Evolutionary conservation across 805 yeast species (phyloP), one percentile per base, ranked within the genome.

Genomic region (Yarrowia porcina): DNA sequence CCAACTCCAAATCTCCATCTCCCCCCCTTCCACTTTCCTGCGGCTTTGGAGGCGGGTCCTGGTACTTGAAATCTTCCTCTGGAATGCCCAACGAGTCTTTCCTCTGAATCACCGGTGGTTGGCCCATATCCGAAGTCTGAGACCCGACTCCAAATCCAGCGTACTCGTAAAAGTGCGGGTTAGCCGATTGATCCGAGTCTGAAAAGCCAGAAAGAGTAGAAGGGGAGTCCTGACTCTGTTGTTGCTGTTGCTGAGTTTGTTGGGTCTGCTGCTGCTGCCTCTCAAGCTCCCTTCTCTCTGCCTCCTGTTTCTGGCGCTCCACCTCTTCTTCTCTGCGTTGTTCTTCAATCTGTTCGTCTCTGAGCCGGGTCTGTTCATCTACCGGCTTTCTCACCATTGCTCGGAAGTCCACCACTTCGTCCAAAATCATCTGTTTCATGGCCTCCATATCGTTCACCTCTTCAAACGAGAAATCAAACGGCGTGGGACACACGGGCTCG

Each of bases 401-500:
- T 69, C 97, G 82, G 72, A 91, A 90, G 28, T 82, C 77, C 52
- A 80, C 80, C 1, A 92, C 96, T 72, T 92, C 97, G 33, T 89
- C 86, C 42, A 89, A 75, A 39, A 92, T 89, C 84, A 90, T 83
- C 67, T 82, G 79, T 69, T 82, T 85, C 89, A 92, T 87, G 11
- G 81, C 76, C 12, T 83, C 87, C 71, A 90, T 80, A 67, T 90
- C 97, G 67, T 89, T 90, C 17, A 87, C 87, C 15, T 82, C 86
- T 77, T 92, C 97, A 73, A 92, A 92, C 6, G 89, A 79, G 72
- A 92, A 92, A 71, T 92, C 96, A 73, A 92, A 92, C 69, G 88
- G 88, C 1, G 83, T 79, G 49, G 84, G 83, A 72, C 97, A 90
- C 54, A 81, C 86, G 8, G 79, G 79, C 75, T 94, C 98, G 72